A percentile compares a stretch with the other conserved stretches of the same genome.
Conservation (phyloP, 306 rosid species). For the Psophocarpus tetragonolobus region DNA sequence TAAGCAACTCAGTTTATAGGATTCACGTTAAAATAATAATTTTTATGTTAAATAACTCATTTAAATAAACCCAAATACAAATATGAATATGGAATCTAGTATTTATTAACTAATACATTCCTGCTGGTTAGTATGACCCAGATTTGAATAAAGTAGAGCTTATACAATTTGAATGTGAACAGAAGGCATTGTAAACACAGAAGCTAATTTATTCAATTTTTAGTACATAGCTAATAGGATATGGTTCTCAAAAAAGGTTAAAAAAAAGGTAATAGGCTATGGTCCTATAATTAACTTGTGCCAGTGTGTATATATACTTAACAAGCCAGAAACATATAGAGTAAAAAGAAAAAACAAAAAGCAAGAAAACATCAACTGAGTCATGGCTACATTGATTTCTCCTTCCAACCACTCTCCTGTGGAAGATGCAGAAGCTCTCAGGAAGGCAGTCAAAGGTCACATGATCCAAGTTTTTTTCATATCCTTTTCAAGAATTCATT, state of each 20-base stretch:
- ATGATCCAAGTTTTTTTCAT: neutral
- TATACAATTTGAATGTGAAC: no score
- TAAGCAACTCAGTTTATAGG: no score
- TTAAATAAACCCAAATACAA: no score
- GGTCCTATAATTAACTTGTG: neutral
- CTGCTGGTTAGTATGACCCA: no score
- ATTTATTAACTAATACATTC: no score
- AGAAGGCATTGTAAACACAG: neutral
- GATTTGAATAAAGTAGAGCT: no score
- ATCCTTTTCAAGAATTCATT: neutral
- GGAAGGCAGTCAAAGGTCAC: slow-evolving; percentile 55
- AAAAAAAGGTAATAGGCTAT: no score
- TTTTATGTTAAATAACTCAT: no score
- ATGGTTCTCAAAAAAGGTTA: no score
- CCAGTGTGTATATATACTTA: neutral
- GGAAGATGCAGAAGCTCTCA: slow-evolving; percentile 71
- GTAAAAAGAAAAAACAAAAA: neutral
- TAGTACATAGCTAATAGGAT: neutral
- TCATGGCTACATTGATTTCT: slow-evolving; percentile 61
- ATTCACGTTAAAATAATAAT: no score
- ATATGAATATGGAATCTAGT: no score
- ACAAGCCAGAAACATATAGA: neutral
- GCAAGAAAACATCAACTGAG: neutral
- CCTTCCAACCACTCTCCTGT: slow-evolving; percentile 42
- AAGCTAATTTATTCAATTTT: neutral